A percentile compares a stretch with the other conserved stretches of the same genome.
phyloP scores from a whole-genome alignment of 2,329 filamentous ascomycete genomes.

The Albophoma yamanashiensis region DNA sequence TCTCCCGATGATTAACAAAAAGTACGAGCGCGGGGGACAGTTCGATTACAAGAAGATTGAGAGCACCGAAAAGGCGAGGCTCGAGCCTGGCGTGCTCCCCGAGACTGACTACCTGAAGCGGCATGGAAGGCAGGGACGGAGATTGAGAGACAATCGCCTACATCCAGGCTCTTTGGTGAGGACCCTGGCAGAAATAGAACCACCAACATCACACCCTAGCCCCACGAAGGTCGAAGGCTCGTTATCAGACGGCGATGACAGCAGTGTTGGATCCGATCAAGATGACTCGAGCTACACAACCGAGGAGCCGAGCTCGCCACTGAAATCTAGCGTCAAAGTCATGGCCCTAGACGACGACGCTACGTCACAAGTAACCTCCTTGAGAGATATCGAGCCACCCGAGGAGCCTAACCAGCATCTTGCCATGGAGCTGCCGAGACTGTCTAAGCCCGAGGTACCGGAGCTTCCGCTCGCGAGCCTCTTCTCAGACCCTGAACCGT shows the following conservation, averaged over 20 bases:
- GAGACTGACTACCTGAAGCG: slow-evolving; percentile 38
- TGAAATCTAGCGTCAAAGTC: slow-evolving; percentile 35
- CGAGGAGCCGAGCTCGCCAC: slow-evolving; percentile 37
- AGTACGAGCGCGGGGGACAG: slow-evolving; percentile 45
- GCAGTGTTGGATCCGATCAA: slow-evolving; percentile 43
- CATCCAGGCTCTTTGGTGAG: slow-evolving; percentile 14
- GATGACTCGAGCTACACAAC: slow-evolving; percentile 41
- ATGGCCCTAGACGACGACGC: slow-evolving; percentile 39
- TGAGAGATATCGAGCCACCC: slow-evolving; percentile 35
- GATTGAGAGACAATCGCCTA: slow-evolving; percentile 15
- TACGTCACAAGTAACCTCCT: slow-evolving; percentile 39
- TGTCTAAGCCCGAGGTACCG: slow-evolving; percentile 35
- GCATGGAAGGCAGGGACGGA: slow-evolving; percentile 30
- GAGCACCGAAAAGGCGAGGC: slow-evolving; percentile 16
- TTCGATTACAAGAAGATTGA: slow-evolving; percentile 33
- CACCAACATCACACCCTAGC: slow-evolving; percentile 17
- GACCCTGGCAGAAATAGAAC: slow-evolving; percentile 14
- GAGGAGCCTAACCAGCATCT: slow-evolving; percentile 37
- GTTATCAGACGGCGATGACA: slow-evolving; percentile 34
- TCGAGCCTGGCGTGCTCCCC: slow-evolving; percentile 24
- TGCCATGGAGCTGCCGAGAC: slow-evolving; percentile 36
- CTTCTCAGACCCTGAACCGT: slow-evolving; percentile 49
- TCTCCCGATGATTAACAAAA: slow-evolving; percentile 43
- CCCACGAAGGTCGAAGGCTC: slow-evolving; percentile 24
- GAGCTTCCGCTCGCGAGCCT: slow-evolving; percentile 42